phyloP scores from a whole-genome alignment of 352 stramenopile genomes.

The Phytopythium montanum region DNA sequence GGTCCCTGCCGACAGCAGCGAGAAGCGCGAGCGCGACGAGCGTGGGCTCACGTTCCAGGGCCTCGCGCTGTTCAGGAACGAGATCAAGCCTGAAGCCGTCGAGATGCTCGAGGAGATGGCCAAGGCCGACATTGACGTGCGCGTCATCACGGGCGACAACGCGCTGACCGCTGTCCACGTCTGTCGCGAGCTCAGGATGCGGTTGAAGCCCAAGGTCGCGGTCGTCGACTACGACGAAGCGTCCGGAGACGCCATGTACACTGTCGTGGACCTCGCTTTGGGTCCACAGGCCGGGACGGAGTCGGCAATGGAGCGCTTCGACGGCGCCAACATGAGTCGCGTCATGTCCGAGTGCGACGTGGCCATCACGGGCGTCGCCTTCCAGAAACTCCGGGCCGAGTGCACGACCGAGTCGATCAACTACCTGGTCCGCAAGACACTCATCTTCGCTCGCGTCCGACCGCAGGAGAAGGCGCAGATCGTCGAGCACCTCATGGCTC shows the following conservation, averaged over 20 bases:
- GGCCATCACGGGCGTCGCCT: slow-evolving; percentile 42
- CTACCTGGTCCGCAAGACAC: slow-evolving; percentile 30
- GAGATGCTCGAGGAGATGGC: slow-evolving; percentile 56
- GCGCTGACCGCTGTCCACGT: slow-evolving; percentile 42
- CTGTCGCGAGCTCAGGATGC: slow-evolving; percentile 36
- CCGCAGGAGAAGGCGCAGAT: slow-evolving; percentile 59
- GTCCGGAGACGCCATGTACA: slow-evolving; percentile 17
- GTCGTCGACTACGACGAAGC: slow-evolving; percentile 34
- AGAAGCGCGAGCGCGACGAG: slow-evolving; percentile 36
- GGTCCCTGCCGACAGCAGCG: not conserved
- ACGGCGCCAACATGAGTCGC: slow-evolving; percentile 18
- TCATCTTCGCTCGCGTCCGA: slow-evolving; percentile 55
- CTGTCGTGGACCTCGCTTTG: slow-evolving; percentile 12
- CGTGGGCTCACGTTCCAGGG: slow-evolving; percentile 44
- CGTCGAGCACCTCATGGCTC: slow-evolving; percentile 48
- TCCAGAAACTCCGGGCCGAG: slow-evolving; percentile 31
- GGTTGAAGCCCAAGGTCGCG: slow-evolving; percentile 29
- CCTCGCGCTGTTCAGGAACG: slow-evolving; percentile 75
- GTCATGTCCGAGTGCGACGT: slow-evolving; percentile 30
- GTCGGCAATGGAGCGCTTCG: slow-evolving; percentile 14
- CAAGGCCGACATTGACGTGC: slow-evolving; percentile 48
- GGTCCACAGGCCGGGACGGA: not conserved
- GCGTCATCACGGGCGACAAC: slow-evolving; percentile 77
- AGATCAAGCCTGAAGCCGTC: slow-evolving; percentile 52
- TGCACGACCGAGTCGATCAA: slow-evolving; percentile 31